These are phyloP conservation scores for Suillus paluster DNA, from an alignment of 768 basidiomycete genomes.

Conservation along the genomic window DNA sequence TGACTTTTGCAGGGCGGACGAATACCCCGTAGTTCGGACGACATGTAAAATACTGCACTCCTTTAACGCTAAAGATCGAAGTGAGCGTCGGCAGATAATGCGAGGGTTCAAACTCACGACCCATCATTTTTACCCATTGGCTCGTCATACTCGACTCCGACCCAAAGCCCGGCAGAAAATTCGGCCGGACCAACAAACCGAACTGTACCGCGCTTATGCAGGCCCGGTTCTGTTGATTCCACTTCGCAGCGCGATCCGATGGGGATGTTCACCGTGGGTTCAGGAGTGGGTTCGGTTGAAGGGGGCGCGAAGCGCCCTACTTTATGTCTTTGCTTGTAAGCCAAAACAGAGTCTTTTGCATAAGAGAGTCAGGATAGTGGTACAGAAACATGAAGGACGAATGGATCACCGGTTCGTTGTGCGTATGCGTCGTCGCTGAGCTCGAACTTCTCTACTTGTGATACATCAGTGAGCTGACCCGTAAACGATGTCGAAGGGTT, in stretches of 20 bases:
- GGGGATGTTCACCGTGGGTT: conserved; percentile 50
- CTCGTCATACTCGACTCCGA: conserved; percentile 95
- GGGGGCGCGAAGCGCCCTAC: conserved; percentile 86
- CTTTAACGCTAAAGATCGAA: conserved; percentile 65
- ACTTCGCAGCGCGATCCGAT: conserved; percentile 85
- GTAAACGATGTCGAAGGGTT: conserved; percentile 78
- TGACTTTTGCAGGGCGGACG: conserved; percentile 81
- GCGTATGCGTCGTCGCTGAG: conserved; percentile 83
- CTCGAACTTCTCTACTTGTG: conserved; percentile 93
- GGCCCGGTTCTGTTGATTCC: conserved; percentile 65
- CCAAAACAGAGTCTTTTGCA: conserved; percentile 78
- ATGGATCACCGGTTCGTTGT: conserved; percentile 65
- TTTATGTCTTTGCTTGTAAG: conserved; percentile 85
- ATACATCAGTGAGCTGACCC: conserved; percentile 84
- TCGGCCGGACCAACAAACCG: conserved; percentile 82
- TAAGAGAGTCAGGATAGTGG: conserved; percentile 10
- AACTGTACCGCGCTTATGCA: conserved; percentile 82
- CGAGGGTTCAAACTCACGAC: conserved; percentile 59
- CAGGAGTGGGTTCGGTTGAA: conserved; percentile 37
- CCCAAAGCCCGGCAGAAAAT: conserved; percentile 78
- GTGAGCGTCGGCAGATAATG: not conserved
- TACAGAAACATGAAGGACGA: not conserved
- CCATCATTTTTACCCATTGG: conserved; percentile 96
- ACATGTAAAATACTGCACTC: conserved; percentile 85
- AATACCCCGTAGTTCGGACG: conserved; percentile 80